Evolutionary conservation across 2,329 filamentous ascomycete genomes (phyloP), one percentile per base, ranked within the genome.

Genomic region (Colletotrichum orbiculare): DNA sequence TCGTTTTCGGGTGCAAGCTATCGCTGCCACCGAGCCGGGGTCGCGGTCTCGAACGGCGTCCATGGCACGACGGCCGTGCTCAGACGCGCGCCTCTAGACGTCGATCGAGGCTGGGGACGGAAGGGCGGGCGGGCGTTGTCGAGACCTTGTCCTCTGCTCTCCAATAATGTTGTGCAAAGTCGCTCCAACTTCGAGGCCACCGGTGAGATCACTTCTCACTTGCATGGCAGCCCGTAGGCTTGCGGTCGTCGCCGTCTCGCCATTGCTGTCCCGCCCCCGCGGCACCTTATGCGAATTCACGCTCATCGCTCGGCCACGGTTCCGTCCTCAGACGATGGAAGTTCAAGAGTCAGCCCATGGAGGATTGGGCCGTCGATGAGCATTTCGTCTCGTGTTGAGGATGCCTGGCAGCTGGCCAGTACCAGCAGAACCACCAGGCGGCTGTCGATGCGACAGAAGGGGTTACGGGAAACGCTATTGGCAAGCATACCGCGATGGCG

Each of bases 401-500:
- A 17, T 17, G 17, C 17, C 17, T 17, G 17, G 17, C 17, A 17
- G 17, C 3, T 17, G 17, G 17, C 17, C 17, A 17, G 17, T 17
- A 17, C 17, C 17, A 17, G 17, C 17, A 17, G 17, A 2, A 17
- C 17, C 17, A 17, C 17, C 17, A 17, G 17, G 17, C 17, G 17
- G 17, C 17, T 17, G 17, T 17, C 17, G 17, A 3, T 17, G 17
- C 17, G 17, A 17, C 17, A 17, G 17, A 17, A 17, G 17, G 17
- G 17, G 2, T 17, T 17, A 17, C 17, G 17, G 17, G 17, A 35
- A 25, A 42, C 37, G 25, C 33, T 34, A 54, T 59, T 48, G 42
- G 48, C 54, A 60, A 59, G 42, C 60, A 63, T 59, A 52, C 54
- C 42, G 55, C 37, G 56, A 25, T 8, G 15, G 55, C 33, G 55